Conservation (phyloP, 768 basidiomycete genomes). For the Pleurotus citrinopileatus region DNA sequence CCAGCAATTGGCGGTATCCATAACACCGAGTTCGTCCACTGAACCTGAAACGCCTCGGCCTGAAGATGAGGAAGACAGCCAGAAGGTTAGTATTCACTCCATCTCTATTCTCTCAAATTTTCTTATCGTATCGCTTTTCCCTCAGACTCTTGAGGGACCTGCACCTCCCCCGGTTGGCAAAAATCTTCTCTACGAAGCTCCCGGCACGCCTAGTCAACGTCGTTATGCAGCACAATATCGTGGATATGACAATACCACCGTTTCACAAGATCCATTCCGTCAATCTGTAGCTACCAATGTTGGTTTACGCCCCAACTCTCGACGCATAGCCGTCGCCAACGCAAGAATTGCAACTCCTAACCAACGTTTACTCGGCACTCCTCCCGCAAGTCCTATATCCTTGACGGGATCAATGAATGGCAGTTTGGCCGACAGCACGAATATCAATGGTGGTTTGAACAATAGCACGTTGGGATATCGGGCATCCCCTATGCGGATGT, state of each 20-base stretch:
- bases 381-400: constrained; percentile 8
- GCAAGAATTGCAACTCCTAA: background rate
- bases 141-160: constrained; percentile 6
- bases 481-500: constrained; percentile 28
- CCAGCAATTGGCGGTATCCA: constrained; percentile 50
- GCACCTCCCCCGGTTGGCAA: constrained; percentile 45
- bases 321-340: background rate
- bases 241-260: constrained; percentile 21
- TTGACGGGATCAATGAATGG: constrained; percentile 10
- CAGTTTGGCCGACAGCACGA: constrained; percentile 53
- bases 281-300: constrained; percentile 44
- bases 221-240: constrained; percentile 30
- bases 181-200: constrained; percentile 66
- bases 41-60: constrained; percentile 8
- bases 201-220: constrained; percentile 36
- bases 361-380: constrained; percentile 20
- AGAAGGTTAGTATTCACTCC: background rate
- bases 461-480: constrained; percentile 1
- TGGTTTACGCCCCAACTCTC: constrained; percentile 40
- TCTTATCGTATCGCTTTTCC: constrained; percentile 4
- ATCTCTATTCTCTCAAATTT: constrained; percentile 15
- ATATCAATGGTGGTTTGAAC: constrained; percentile 24
- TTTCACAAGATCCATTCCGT: constrained; percentile 34
- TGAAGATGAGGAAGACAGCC: background rate
- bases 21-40: background rate